phyloP scores from a whole-genome alignment of 257 asterid species.

The Paraleonurus japonicus region DNA sequence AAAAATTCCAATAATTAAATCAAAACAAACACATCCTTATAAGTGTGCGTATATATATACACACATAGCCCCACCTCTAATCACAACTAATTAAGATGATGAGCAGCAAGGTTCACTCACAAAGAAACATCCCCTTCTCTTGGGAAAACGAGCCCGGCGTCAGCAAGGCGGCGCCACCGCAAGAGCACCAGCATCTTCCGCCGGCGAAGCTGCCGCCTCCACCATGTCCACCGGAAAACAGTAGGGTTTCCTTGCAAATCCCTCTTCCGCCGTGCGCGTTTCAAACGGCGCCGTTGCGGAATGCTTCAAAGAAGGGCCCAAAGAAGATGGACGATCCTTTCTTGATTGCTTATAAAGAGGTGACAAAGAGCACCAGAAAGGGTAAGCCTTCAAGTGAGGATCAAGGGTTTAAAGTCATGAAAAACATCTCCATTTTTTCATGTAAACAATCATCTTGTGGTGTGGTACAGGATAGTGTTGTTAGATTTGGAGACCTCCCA shows the following conservation, averaged over 20 bases:
- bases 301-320: slow-evolving; percentile 35
- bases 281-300: slow-evolving; percentile 32
- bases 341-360: slow-evolving; percentile 59
- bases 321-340: slow-evolving; percentile 68
- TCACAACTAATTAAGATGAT: neutral
- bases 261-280: slow-evolving; percentile 47
- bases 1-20: neutral
- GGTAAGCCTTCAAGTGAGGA: slow-evolving; percentile 26
- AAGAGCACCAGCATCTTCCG: neutral
- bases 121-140: slow-evolving; percentile 60
- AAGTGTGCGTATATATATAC: neutral
- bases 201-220: slow-evolving; percentile 50
- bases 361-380: slow-evolving; percentile 53
- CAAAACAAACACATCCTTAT: neutral
- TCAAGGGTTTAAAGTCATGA: slow-evolving; percentile 39
- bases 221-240: slow-evolving; percentile 36
- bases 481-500: slow-evolving; percentile 42
- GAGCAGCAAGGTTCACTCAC: slow-evolving; percentile 52
- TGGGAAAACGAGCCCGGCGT: slow-evolving; percentile 71
- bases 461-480: slow-evolving; percentile 42
- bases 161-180: slow-evolving; percentile 35
- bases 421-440: slow-evolving; percentile 49
- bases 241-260: slow-evolving; percentile 29
- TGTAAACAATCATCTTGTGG: slow-evolving; percentile 47
- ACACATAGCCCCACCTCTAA: neutral